A percentile compares a stretch with the other conserved stretches of the same genome.
These are phyloP conservation scores for Lumnitzera racemosa DNA, from an alignment of 345 rosid genomes.

Conservation along the genomic window DNA sequence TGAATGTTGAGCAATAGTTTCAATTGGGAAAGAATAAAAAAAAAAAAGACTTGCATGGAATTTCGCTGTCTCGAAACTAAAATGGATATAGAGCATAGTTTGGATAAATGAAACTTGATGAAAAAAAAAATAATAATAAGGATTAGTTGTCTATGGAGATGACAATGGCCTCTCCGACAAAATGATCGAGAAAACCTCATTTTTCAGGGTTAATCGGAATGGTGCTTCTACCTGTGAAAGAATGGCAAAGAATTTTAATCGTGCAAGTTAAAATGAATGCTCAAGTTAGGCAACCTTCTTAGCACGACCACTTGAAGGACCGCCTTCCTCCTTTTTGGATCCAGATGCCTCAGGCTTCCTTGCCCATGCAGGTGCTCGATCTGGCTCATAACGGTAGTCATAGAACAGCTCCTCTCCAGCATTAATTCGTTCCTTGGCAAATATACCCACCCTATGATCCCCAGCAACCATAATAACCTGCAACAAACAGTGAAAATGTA, in stretches of 20 bases:
- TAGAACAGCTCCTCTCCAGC: conserved; percentile 93
- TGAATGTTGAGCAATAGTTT: too few species aligned
- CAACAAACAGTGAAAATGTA: conserved; percentile 2
- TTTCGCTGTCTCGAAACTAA: too few species aligned
- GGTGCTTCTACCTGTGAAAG: conserved; percentile 34
- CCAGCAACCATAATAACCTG: conserved; percentile 98
- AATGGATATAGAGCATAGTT: too few species aligned
- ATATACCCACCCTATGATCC: conserved; percentile 93
- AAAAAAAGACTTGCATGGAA: too few species aligned
- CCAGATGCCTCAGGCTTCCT: conserved; percentile 88
- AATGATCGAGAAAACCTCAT: conserved; percentile 16
- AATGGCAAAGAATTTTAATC: conserved; percentile 19
- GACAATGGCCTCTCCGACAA: conserved; percentile 28
- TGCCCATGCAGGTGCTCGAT: conserved; percentile 98
- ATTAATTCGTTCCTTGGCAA: conserved; percentile 85
- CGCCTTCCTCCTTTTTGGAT: conserved; percentile 71
- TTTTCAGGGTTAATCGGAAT: conserved; percentile 21
- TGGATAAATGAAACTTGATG: too few species aligned
- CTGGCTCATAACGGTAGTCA: conserved; percentile 94
- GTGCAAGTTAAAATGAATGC: conserved; percentile 11
- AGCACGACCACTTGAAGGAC: conserved; percentile 79
- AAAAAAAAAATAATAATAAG: neutral
- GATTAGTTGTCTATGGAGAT: conserved; percentile 24
- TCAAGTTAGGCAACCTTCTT: conserved; percentile 78
- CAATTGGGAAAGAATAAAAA: too few species aligned